Evolutionary conservation across 2,329 filamentous ascomycete species (phyloP).

Genomic region (Onygena corvina): DNA sequence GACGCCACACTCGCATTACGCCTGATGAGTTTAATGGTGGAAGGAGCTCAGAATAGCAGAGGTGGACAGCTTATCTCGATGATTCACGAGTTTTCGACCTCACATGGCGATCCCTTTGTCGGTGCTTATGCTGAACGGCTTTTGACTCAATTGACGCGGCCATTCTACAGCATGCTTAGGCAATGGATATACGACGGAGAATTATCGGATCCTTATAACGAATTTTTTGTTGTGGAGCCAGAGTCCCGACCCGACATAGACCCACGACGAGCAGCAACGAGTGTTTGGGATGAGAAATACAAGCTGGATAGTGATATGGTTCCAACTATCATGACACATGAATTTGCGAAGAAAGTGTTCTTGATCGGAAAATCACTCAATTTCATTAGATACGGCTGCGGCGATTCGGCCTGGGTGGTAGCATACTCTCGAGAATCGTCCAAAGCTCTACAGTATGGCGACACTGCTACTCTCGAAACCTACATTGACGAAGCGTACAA

Average conservation of each 20-base stretch:
- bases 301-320: conserved; percentile 74
- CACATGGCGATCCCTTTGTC: conserved; percentile 90
- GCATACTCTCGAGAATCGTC: conserved; percentile 86
- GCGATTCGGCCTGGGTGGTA: conserved; percentile 89
- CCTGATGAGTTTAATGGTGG: conserved; percentile 85
- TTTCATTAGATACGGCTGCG: conserved; percentile 92
- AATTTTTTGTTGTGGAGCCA: conserved; percentile 91
- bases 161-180: conserved; percentile 91
- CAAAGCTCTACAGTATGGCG: conserved; percentile 82
- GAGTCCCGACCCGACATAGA: conserved; percentile 42
- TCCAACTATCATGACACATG: conserved; percentile 80
- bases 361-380: conserved; percentile 96
- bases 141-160: conserved; percentile 72
- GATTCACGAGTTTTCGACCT: conserved; percentile 85
- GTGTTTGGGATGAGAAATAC: conserved; percentile 98
- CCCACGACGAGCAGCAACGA: conserved; percentile 51
- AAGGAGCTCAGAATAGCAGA: conserved; percentile 68
- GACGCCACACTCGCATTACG: conserved; percentile 93
- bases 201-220: conserved; percentile 84
- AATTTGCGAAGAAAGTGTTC: conserved; percentile 94
- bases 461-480: conserved; percentile 77
- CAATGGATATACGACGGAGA: conserved; percentile 99
- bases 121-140: conserved; percentile 84
- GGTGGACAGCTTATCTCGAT: conserved; percentile 88
- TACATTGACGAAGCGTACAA: conserved; percentile 98